Conservation (phyloP, 257 asterid species). For the Catharanthus roseus region DNA sequence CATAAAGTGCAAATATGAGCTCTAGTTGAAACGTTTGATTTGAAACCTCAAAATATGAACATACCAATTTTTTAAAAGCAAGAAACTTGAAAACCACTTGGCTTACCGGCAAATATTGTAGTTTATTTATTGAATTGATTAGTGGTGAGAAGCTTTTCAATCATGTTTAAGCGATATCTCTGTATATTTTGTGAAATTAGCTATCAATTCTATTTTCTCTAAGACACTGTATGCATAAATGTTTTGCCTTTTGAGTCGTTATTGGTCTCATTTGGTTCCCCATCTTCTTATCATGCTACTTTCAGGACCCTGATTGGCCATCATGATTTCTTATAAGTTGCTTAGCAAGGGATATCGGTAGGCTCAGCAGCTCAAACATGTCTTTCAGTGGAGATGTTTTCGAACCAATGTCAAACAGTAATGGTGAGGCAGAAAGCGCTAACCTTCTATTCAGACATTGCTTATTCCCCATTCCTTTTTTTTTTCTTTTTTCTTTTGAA, state of each 20-base stretch:
- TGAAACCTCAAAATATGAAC: background rate
- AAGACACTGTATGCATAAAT: background rate
- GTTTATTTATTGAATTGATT: background rate
- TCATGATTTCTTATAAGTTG: constrained; percentile 33
- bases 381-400: constrained; percentile 47
- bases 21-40: background rate
- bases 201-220: background rate
- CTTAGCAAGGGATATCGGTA: constrained; percentile 34
- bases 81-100: background rate
- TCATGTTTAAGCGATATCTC: background rate
- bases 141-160: background rate
- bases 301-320: constrained; percentile 15
- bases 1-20: too few relatives aligned
- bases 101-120: background rate
- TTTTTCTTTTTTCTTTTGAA: too few relatives aligned
- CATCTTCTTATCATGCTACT: background rate
- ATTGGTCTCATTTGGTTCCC: background rate
- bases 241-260: background rate
- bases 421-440: constrained; percentile 34
- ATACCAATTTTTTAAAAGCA: background rate
- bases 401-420: constrained; percentile 51
- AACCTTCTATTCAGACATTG: background rate
- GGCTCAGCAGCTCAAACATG: constrained; percentile 28
- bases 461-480: constrained; percentile 1
- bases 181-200: background rate